Evolutionary conservation across 768 basidiomycete species (phyloP), one percentile per base, ranked within the genome.

Genomic region (Nevesoporus exiguus): DNA sequence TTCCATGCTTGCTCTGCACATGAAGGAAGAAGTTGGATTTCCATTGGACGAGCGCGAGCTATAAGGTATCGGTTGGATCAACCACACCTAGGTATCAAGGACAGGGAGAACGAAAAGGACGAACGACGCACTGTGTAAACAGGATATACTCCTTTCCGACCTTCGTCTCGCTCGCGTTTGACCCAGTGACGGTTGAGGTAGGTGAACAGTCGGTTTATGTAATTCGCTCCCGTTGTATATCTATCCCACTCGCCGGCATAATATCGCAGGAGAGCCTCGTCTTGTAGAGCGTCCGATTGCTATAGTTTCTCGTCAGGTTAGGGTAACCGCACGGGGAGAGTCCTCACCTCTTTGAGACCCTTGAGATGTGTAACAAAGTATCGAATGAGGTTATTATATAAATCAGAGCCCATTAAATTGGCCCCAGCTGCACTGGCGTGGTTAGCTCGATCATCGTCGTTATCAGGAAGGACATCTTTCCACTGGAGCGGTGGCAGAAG

Each of bases 181-280:
- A 99, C 96, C 97, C 97, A 99, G 73, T 98, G 94, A 21, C 96
- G 91, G 73, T 99, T 98, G 53, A 99, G 81, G 74, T 98, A 98
- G 3, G 93, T 95, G 77, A 98, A 98, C 33, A 99, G 75, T 52
- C 96, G 88, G 70, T 98, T 96, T 73, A 98, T 93, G 69, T 97
- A 98, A 67, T 91, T 93, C 1, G 96, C 95, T 44, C 96, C 96
- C 3, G 87, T 96, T 0, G 97, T 99, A 74, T 98, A 98, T 41
- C 94, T 80, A 63, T 91, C 88, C 97, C 97, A 98, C 71, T 98
- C 93, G 55, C 73, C 69, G 2, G 92, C 93, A 66, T 98, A 99
- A 68, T 90, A 98, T 59, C 86, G 84, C 52, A 99, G 75, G 7
- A 99, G 80, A 0, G 83, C 87, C 64, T 97, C 89, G 64, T 97